Conservation (phyloP, 495 filamentous ascomycete genomes). For the Cladorrhinum samala region DNA sequence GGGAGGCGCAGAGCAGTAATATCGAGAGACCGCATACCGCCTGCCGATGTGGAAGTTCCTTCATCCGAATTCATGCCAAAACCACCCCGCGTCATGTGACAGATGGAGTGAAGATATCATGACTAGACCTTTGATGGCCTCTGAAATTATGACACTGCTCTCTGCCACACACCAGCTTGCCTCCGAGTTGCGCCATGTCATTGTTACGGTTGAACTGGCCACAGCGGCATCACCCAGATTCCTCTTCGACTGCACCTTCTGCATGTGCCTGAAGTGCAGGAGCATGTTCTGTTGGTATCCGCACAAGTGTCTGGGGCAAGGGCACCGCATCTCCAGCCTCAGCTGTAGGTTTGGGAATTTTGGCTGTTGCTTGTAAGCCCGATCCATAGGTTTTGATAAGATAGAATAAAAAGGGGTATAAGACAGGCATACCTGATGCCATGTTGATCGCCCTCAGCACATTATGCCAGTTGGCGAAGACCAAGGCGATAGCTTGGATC, state of each 20-base stretch:
- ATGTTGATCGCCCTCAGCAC: conserved; percentile 90
- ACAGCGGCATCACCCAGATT: conserved; percentile 23
- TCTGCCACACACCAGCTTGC: background rate
- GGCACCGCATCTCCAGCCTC: conserved; percentile 37
- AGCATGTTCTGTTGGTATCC: conserved; percentile 67
- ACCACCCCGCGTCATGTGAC: background rate
- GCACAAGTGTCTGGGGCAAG: conserved; percentile 73
- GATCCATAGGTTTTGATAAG: too few species aligned
- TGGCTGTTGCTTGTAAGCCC: conserved; percentile 57
- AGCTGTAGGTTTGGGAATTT: conserved; percentile 38
- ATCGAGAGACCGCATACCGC: background rate
- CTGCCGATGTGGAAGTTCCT: background rate
- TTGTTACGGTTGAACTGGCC: background rate
- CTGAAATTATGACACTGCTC: background rate
- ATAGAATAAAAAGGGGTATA: background rate
- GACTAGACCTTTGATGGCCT: background rate
- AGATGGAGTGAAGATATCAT: too few species aligned
- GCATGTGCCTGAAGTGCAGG: conserved; percentile 48
- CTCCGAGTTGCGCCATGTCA: background rate
- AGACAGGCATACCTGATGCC: conserved; percentile 70
- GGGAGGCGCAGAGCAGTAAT: background rate
- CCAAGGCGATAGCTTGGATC: conserved; percentile 73
- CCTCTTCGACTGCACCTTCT: conserved; percentile 36
- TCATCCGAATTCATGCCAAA: background rate
- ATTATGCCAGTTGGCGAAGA: conserved; percentile 93